Evolutionary conservation across 2,329 filamentous ascomycete species (phyloP).

Genomic region (Phyllosticta citribraziliensis): DNA sequence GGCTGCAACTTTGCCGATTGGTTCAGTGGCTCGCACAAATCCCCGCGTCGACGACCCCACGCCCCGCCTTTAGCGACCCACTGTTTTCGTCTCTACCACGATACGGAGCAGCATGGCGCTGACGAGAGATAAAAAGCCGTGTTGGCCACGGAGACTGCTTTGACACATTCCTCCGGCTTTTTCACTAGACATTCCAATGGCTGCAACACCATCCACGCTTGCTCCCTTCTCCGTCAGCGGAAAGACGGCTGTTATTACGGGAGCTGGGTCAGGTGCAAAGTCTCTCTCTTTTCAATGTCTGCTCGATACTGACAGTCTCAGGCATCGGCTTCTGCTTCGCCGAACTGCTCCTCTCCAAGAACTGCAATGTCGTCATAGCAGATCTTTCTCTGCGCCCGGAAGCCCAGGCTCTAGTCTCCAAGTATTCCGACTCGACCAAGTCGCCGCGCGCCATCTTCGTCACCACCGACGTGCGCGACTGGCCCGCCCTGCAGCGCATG

Average conservation of each 20-base stretch:
- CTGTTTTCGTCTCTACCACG: not conserved
- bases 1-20: not conserved
- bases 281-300: not conserved
- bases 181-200: not conserved
- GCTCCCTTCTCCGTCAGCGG: slow-evolving; percentile 19
- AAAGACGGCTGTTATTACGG: slow-evolving; percentile 33
- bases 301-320: slow-evolving; percentile 14
- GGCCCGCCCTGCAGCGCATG: slow-evolving; percentile 24
- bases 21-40: not conserved
- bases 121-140: not conserved
- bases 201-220: not conserved
- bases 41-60: not conserved
- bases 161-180: not conserved
- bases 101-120: not conserved
- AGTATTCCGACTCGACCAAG: slow-evolving; percentile 17
- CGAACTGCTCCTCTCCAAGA: slow-evolving; percentile 31
- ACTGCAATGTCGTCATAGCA: slow-evolving; percentile 40
- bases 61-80: not conserved
- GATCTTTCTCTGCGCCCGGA: slow-evolving; percentile 39
- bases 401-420: slow-evolving; percentile 31
- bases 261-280: slow-evolving; percentile 27
- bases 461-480: slow-evolving; percentile 33
- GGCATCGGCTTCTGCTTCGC: slow-evolving; percentile 41
- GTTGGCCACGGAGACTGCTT: not conserved
- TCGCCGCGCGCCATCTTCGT: slow-evolving; percentile 32